These are phyloP conservation scores for Fraxinus americana DNA, from an alignment of 257 asterid genomes.

Conservation along the genomic window DNA sequence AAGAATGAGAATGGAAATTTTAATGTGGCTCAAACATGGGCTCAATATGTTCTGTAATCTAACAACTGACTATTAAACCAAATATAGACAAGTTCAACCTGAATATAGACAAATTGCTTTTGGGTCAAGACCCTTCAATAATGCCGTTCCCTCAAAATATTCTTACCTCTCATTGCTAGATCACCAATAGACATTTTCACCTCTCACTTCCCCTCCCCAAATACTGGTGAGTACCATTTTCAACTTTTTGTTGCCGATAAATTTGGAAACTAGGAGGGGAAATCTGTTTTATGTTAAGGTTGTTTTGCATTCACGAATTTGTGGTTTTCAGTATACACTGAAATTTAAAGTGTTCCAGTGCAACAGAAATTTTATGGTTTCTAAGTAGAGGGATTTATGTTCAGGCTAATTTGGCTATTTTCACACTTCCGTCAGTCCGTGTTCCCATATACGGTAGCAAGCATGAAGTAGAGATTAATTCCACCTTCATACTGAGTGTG, in stretches of 20 bases:
- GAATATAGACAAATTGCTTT: neutral
- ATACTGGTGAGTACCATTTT: neutral
- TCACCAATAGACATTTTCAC: neutral
- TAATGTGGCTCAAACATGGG: too few relatives aligned
- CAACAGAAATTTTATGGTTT: neutral
- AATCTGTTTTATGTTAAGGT: neutral
- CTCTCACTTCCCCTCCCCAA: neutral
- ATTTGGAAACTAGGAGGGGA: neutral
- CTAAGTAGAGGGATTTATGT: neutral
- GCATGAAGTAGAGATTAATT: neutral
- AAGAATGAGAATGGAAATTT: too few relatives aligned
- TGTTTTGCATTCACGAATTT: neutral
- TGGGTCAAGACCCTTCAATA: neutral
- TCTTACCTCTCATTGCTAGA: neutral
- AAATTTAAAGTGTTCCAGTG: neutral
- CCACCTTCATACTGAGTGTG: neutral
- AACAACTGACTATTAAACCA: neutral
- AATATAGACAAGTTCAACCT: neutral
- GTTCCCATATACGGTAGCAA: neutral
- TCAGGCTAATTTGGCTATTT: neutral
- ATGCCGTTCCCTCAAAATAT: neutral
- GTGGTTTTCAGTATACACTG: neutral
- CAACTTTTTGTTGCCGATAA: neutral
- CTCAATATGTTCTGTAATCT: neutral
- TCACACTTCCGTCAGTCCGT: neutral